Evolutionary conservation across 2,329 filamentous ascomycete genomes (phyloP).

Genomic region (Karstenula rhodostoma): DNA sequence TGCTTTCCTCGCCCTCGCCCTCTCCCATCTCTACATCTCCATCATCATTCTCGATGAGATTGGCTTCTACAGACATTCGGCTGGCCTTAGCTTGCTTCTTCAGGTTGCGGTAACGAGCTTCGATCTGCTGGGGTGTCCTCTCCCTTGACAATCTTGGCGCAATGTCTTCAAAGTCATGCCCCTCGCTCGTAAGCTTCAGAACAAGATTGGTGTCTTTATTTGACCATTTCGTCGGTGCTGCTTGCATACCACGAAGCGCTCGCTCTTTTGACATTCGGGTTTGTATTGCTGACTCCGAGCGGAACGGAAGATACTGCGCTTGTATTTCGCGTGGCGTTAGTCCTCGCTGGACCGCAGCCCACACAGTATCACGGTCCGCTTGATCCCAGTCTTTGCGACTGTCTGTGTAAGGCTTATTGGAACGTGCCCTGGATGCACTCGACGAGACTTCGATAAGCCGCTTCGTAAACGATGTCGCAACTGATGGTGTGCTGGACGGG

Average conservation of each 20-base stretch:
- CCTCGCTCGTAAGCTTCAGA: background rate
- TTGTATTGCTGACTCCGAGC: background rate
- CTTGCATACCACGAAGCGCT: background rate
- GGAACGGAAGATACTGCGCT: background rate
- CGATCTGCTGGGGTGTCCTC: background rate
- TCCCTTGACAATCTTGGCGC: background rate
- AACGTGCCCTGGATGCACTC: background rate
- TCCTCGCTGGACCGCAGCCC: background rate
- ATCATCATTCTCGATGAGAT: background rate
- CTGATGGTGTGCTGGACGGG: background rate
- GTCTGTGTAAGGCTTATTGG: background rate
- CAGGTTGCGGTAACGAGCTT: background rate
- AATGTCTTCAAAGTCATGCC: background rate
- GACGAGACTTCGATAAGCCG: background rate
- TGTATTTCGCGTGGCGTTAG: background rate
- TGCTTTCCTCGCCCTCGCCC: too few relatives aligned
- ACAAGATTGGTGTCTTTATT: background rate
- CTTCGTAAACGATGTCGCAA: background rate
- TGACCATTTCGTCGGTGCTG: background rate
- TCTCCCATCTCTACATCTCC: background rate
- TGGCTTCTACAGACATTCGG: background rate
- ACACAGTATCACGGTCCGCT: background rate
- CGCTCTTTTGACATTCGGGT: constrained; percentile 1
- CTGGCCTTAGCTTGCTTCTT: background rate
- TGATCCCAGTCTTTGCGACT: constrained; percentile 4